A percentile compares a stretch with the other conserved stretches of the same genome.
Evolutionary conservation across 176 grass and related monocot species (phyloP).

Genomic region (Areca catechu): DNA sequence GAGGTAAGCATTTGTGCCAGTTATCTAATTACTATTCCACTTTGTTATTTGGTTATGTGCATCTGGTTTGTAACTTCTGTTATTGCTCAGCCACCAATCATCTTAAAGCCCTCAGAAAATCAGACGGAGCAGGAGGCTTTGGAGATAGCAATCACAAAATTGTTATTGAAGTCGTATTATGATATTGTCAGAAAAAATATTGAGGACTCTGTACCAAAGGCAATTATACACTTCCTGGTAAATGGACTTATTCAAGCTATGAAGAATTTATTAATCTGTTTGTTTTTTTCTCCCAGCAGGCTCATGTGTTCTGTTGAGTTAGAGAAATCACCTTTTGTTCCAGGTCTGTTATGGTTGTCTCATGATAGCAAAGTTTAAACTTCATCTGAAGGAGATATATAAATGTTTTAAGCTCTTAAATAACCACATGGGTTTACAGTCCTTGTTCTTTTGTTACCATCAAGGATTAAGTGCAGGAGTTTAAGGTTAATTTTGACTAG

Average conservation of each 20-base stretch:
- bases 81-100: slow-evolving; percentile 50
- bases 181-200: slow-evolving; percentile 88
- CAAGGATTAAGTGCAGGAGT: no score
- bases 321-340: neutral
- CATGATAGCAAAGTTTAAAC: no score
- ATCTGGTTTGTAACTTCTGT: slow-evolving; percentile 17
- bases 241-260: neutral
- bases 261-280: neutral
- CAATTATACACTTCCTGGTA: slow-evolving; percentile 86
- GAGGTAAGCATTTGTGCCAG: slow-evolving; percentile 33
- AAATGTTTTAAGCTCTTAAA: no score
- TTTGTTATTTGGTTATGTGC: neutral
- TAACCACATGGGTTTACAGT: no score
- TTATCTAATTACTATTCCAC: no score
- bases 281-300: neutral
- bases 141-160: slow-evolving; percentile 72
- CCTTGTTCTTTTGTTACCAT: no score
- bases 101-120: slow-evolving; percentile 71
- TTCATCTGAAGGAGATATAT: no score
- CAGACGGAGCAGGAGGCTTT: slow-evolving; percentile 53
- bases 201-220: slow-evolving; percentile 76
- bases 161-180: slow-evolving; percentile 87
- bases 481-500: no score
- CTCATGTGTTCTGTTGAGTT: no score
- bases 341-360: neutral